phyloP scores from a whole-genome alignment of 495 filamentous ascomycete genomes.

The Tetracladium marchalianum region DNA sequence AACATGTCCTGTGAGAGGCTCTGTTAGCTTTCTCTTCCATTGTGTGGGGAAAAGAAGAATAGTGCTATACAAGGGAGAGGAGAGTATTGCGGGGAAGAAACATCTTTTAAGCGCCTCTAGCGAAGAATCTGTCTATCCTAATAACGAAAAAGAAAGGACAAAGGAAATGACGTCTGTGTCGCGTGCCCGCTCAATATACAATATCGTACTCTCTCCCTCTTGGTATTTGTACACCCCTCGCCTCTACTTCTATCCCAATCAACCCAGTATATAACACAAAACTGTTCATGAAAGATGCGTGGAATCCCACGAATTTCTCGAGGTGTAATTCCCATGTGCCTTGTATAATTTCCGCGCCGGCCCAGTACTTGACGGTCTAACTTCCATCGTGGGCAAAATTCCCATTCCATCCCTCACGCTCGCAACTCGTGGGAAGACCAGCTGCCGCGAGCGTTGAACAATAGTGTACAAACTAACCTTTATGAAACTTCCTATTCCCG shows the following conservation, averaged over 20 bases:
- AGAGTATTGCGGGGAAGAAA: constrained; percentile 1
- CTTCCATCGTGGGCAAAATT: constrained; percentile 15
- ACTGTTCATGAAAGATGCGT: constrained; percentile 14
- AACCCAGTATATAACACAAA: background rate
- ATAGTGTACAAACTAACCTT: constrained; percentile 49
- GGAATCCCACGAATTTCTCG: constrained; percentile 17
- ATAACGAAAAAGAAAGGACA: background rate
- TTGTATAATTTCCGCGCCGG: constrained; percentile 5
- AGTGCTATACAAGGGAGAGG: background rate
- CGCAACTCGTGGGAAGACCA: constrained; percentile 12
- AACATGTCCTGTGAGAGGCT: constrained; percentile 57
- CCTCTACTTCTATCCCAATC: constrained; percentile 1
- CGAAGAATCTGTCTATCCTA: background rate
- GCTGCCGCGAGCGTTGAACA: constrained; percentile 9
- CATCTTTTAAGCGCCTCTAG: constrained; percentile 1
- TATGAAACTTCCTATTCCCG: constrained; percentile 73
- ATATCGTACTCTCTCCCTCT: background rate
- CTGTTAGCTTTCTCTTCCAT: constrained; percentile 5
- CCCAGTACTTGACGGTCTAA: constrained; percentile 4
- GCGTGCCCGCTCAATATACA: constrained; percentile 4
- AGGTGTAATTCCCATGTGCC: constrained; percentile 2
- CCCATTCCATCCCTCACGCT: constrained; percentile 15
- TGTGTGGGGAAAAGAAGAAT: background rate
- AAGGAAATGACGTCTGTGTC: background rate
- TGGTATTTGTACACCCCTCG: background rate